Conservation (phyloP, 257 asterid genomes). For the Petrea volubilis region DNA sequence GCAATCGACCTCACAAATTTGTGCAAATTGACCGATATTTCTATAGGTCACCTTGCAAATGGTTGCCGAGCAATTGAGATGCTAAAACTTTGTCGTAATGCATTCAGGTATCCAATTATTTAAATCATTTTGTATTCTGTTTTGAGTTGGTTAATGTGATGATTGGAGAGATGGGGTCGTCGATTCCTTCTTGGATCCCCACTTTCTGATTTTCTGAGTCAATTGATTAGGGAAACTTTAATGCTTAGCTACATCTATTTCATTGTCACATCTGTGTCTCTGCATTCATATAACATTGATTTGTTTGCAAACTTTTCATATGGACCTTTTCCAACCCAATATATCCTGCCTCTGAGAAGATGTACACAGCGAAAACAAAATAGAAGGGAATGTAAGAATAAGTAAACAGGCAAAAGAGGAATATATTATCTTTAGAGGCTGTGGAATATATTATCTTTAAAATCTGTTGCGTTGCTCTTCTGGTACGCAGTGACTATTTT, state of each 20-base stretch:
- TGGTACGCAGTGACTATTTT: not conserved
- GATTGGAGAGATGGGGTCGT: not conserved
- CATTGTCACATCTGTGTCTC: not conserved
- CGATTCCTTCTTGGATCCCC: not conserved
- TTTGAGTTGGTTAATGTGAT: slow-evolving; percentile 8
- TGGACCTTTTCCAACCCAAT: not conserved
- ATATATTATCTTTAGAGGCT: not conserved
- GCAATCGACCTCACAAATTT: slow-evolving; percentile 68
- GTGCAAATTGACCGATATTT: slow-evolving; percentile 71
- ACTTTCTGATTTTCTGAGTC: not conserved
- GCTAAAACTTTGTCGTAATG: slow-evolving; percentile 64
- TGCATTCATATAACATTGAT: not conserved
- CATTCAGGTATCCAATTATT: slow-evolving; percentile 57
- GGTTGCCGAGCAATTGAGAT: slow-evolving; percentile 68
- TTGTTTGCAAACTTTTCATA: not conserved
- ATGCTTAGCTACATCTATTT: not conserved
- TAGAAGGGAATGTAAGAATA: slow-evolving; percentile 7
- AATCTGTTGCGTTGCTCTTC: not conserved
- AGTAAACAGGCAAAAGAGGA: slow-evolving; percentile 5
- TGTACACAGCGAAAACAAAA: not conserved
- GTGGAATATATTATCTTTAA: not conserved
- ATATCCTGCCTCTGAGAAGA: not conserved
- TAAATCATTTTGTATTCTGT: not conserved
- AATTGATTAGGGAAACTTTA: too few relatives aligned
- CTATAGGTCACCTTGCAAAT: slow-evolving; percentile 80